Evolutionary conservation across 1,284 basidiomycete genomes (phyloP), one percentile per base, ranked within the genome.

Genomic region (Ganoderma multipileum): DNA sequence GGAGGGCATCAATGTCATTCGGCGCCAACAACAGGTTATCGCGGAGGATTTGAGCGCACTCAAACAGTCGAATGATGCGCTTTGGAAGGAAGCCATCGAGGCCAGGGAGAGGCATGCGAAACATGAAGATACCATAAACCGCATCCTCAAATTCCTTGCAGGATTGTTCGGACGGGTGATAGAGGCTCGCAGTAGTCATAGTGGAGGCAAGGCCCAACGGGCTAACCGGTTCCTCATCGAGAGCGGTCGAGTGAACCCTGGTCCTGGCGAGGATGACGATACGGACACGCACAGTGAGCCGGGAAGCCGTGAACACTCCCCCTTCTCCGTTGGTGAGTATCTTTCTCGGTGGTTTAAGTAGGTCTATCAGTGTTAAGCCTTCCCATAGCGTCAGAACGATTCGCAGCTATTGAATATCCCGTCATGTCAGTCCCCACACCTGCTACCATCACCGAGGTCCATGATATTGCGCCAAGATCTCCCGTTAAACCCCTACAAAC

Each of bases 51-150:
- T 99, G 63, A 93, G 93, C 73, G 94, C 95, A 52, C 84, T 99
- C 33, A 97, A 97, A 80, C 86, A 87, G 63, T 94, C 92, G 6
- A 98, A 99, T 77, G 91, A 96, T 74, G 85, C 92, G 42, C 81
- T 99, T 1, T 99, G 97, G 97, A 91, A 96, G 76, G 96, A 99
- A 77, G 92, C 95, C 0, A 83, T 96, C 72, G 86, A 91, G 52
- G 90, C 94, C 0, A 81, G 90, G 23, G 89, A 93, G 74, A 87
- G 92, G 69, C 91, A 96, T 76, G 91, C 95, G 77, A 95, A 95
- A 75, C 96, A 98, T 73, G 94, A 98, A 76, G 97, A 99, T 78
- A 98, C 96, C 26, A 96, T 99, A 77, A 96, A 98, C 77, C 87
- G 95, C 68, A 98, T 99, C 71, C 86, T 99, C 71, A 93, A 95